Conservation (phyloP, 2,329 filamentous ascomycete genomes). For the Claviceps capensis region DNA sequence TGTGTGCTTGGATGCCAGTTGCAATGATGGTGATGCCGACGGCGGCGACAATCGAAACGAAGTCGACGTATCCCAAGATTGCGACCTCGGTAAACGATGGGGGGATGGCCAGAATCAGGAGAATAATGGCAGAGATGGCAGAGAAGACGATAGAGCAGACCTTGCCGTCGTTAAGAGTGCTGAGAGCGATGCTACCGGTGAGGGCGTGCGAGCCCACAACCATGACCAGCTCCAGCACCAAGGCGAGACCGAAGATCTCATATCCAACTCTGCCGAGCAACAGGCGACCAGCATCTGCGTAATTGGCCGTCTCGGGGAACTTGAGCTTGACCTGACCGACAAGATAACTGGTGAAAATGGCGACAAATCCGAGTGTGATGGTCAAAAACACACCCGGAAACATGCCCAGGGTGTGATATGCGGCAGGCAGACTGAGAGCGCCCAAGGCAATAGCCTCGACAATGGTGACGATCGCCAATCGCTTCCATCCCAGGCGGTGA, state of each 20-base stretch:
- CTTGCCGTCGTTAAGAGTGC: conserved; percentile 43
- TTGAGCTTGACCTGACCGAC: conserved; percentile 37
- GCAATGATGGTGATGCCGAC: conserved; percentile 55
- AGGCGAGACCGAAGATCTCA: conserved; percentile 51
- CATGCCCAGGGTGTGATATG: conserved; percentile 42
- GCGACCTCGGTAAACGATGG: conserved; percentile 35
- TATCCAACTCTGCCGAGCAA: conserved; percentile 46
- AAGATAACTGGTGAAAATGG: conserved; percentile 34
- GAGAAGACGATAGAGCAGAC: conserved; percentile 32
- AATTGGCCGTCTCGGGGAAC: conserved; percentile 47
- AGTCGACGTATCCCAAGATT: conserved; percentile 39
- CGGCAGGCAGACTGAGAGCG: conserved; percentile 34
- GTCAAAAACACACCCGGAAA: conserved; percentile 28
- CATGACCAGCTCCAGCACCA: conserved; percentile 54
- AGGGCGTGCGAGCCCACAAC: conserved; percentile 52
- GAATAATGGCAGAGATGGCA: conserved; percentile 30
- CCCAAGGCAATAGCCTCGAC: conserved; percentile 44
- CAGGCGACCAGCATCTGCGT: conserved; percentile 53
- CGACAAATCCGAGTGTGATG: conserved; percentile 25
- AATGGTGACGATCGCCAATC: conserved; percentile 39
- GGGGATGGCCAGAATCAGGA: conserved; percentile 31
- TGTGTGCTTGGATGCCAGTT: conserved; percentile 37
- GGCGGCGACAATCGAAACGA: conserved; percentile 47
- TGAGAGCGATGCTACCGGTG: conserved; percentile 54
- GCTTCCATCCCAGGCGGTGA: conserved; percentile 41